Evolutionary conservation across 768 basidiomycete species (phyloP).

Genomic region (Hypholoma fasciculare): DNA sequence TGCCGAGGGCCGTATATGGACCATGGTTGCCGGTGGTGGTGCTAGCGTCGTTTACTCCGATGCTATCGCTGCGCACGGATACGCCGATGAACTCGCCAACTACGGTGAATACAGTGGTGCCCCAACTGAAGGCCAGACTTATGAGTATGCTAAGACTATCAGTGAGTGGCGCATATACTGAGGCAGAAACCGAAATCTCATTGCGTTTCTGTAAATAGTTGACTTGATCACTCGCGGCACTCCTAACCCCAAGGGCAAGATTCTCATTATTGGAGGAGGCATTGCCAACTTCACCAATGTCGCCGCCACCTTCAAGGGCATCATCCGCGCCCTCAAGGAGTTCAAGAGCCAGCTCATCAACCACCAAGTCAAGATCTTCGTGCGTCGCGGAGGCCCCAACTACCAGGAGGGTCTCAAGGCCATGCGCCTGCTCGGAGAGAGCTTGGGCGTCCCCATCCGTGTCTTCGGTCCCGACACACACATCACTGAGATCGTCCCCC

Average conservation of each 20-base stretch:
- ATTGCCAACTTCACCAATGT: conserved; percentile 99
- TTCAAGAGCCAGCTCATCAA: conserved; percentile 83
- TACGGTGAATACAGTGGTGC: conserved; percentile 99
- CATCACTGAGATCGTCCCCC: conserved; percentile 97
- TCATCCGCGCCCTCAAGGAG: conserved; percentile 95
- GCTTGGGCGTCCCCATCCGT: conserved; percentile 93
- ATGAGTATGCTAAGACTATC: conserved; percentile 99
- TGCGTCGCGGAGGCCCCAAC: conserved; percentile 98
- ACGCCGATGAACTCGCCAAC: conserved; percentile 96
- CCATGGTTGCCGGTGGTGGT: conserved; percentile 99
- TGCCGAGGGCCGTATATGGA: conserved; percentile 95
- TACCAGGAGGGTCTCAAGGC: conserved; percentile 98
- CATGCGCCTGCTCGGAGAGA: conserved; percentile 96
- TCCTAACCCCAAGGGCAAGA: conserved; percentile 86
- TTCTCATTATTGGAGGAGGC: conserved; percentile 99
- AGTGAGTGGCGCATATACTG: conserved; percentile 43
- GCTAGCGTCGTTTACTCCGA: conserved; percentile 69
- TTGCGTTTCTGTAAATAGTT: conserved; percentile 39
- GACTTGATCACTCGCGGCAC: conserved; percentile 93
- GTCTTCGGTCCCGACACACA: conserved; percentile 98
- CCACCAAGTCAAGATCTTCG: conserved; percentile 91
- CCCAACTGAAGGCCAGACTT: conserved; percentile 96
- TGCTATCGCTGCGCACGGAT: conserved; percentile 90
- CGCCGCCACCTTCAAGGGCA: conserved; percentile 99
- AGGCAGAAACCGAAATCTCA: background rate